phyloP scores from a whole-genome alignment of 768 basidiomycete genomes.

The Chalciporus piperatus region DNA sequence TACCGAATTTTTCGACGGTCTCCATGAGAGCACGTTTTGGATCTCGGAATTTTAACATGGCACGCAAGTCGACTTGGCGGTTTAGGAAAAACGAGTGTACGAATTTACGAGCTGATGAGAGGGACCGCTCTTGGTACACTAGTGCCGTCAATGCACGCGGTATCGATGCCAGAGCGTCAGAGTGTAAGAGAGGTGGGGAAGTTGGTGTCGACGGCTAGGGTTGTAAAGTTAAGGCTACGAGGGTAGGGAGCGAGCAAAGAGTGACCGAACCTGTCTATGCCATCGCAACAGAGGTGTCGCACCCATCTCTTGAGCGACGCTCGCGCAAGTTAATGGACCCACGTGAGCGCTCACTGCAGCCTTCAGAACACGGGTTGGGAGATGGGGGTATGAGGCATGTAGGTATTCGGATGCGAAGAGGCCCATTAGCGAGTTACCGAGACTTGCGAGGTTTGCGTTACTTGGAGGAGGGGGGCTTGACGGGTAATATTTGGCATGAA shows the following conservation, averaged over 20 bases:
- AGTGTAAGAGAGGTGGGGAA: slow-evolving; percentile 57
- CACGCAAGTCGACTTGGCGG: slow-evolving; percentile 76
- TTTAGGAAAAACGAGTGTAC: slow-evolving; percentile 86
- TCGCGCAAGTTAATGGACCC: slow-evolving; percentile 78
- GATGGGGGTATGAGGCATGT: slow-evolving; percentile 77
- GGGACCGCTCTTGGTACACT: slow-evolving; percentile 84
- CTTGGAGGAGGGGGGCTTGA: slow-evolving; percentile 51
- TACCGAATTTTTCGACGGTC: slow-evolving; percentile 66
- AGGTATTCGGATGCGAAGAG: slow-evolving; percentile 86
- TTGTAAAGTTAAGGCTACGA: neutral
- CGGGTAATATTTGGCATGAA: slow-evolving; percentile 58
- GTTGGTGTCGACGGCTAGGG: slow-evolving; percentile 47
- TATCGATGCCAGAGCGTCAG: slow-evolving; percentile 87
- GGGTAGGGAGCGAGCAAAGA: neutral
- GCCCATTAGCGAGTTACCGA: slow-evolving; percentile 89
- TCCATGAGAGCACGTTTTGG: slow-evolving; percentile 75
- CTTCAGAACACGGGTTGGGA: slow-evolving; percentile 89
- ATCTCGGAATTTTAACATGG: slow-evolving; percentile 77
- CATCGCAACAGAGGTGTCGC: slow-evolving; percentile 75
- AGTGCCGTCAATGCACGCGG: slow-evolving; percentile 85
- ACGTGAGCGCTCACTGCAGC: slow-evolving; percentile 91
- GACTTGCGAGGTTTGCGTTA: slow-evolving; percentile 70
- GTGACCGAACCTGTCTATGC: slow-evolving; percentile 61
- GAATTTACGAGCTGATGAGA: slow-evolving; percentile 84
- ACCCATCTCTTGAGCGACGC: slow-evolving; percentile 84